Percentiles rank a stretch among this genome's conserved stretches.
These are phyloP conservation scores for Lachancea thermotolerans DNA, from an alignment of 805 yeast genomes.

Conservation along the genomic window DNA sequence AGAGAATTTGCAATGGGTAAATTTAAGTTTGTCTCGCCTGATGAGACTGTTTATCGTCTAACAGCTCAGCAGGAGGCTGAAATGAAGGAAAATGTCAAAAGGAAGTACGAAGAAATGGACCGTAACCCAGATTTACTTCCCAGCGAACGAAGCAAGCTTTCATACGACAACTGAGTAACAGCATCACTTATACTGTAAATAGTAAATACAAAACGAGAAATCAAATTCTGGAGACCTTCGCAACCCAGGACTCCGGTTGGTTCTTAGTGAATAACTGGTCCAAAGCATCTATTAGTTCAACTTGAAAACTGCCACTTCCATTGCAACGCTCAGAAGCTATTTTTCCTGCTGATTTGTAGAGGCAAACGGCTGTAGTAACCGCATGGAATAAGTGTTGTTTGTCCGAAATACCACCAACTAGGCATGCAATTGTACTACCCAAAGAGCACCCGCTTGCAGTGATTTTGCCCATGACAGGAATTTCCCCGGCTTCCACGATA, in stretches of 20 bases:
- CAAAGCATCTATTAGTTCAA: conserved; percentile 26
- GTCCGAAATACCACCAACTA: conserved; percentile 40
- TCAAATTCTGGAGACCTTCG: conserved; percentile 4
- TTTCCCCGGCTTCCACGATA: conserved; percentile 47
- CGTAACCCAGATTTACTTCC: conserved; percentile 44
- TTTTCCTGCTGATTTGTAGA: conserved; percentile 59
- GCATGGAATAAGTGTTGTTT: conserved; percentile 36
- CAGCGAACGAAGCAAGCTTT: conserved; percentile 48
- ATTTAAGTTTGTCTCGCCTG: conserved; percentile 78
- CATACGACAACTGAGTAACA: conserved; percentile 38
- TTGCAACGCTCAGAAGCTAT: conserved; percentile 37
- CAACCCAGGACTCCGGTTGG: conserved; percentile 25
- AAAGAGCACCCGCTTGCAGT: conserved; percentile 84
- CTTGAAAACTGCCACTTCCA: conserved; percentile 35
- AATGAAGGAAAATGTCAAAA: conserved; percentile 44
- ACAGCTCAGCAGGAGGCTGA: conserved; percentile 56
- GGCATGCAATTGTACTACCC: conserved; percentile 63
- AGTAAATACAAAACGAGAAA: neutral
- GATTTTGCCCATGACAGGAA: conserved; percentile 52
- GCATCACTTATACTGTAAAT: conserved; percentile 6
- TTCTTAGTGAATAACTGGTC: conserved; percentile 22
- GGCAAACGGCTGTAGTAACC: conserved; percentile 45
- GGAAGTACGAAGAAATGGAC: conserved; percentile 45
- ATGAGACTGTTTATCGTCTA: conserved; percentile 66
- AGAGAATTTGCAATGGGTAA: conserved; percentile 90